Evolutionary conservation across 2,329 filamentous ascomycete genomes (phyloP), one percentile per base, ranked within the genome.

Genomic region (Aspergillus sergii): DNA sequence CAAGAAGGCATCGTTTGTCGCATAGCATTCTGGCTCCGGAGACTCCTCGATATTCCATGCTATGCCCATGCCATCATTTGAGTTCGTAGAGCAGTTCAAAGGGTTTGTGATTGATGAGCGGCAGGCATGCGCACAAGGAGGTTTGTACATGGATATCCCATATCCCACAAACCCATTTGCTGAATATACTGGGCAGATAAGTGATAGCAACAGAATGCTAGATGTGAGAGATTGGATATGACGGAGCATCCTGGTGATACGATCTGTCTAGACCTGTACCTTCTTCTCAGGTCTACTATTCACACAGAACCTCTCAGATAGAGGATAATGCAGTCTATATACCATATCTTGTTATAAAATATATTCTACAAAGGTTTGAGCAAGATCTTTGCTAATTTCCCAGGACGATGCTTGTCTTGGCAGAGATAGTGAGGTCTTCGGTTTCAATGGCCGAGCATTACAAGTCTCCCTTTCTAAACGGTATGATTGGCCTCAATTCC

Each of bases 111-210:
- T 61, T 7, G 59, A 36, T 34, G 59, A 19, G 7, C 43, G 43
- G 45, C 53, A 61, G 30, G 59, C 53, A 45, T 43, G 21, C 4
- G 53, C 59, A 32, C 53, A 61, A 2, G 32, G 32, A 3, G 58
- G 59, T 11, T 50, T 30, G 23, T 57, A 57, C 51, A 61, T 61
- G 19, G 53, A 46, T 9, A 61, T 51, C 11, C 53, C 53, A 61
- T 61, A 60, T 16, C 59, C 53, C 6, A 57, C 30, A 11, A 61
- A 11, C 2, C 59, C 59, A 6, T 57, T 21, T 11, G 10, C 19
- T 32, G 48, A n/a, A 19, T 10, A 12, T 4, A 34, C 48, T 51
- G 48, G 26, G 28, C 16, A 21, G 32, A n/a, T 28, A 21, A 51
- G 48, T 4, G 19, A 14, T 14, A 51, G 28, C 16, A n/a, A 14